Percentiles rank a stretch among this genome's conserved stretches.
Conservation (phyloP, 768 basidiomycete species). For the Tricholomella constricta region DNA sequence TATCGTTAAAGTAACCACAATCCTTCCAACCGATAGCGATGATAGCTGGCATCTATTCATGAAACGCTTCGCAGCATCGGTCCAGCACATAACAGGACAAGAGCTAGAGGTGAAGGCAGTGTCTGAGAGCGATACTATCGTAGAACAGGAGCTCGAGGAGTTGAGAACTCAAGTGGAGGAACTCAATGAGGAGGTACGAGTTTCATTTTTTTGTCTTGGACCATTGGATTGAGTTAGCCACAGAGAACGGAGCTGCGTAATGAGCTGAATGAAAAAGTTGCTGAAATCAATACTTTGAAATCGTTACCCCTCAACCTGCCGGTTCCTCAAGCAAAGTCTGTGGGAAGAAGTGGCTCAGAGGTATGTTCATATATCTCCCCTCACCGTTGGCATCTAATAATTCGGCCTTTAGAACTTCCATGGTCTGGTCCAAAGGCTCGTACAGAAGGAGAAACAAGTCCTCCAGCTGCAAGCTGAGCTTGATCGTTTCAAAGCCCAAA, state of each 20-base stretch:
- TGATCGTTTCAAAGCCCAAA: slow-evolving; percentile 59
- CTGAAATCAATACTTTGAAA: slow-evolving; percentile 67
- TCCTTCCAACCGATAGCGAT: slow-evolving; percentile 53
- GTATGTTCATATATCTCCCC: slow-evolving; percentile 31
- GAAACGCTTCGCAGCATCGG: slow-evolving; percentile 58
- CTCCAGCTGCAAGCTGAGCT: slow-evolving; percentile 72
- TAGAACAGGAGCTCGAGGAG: slow-evolving; percentile 62
- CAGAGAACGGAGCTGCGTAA: slow-evolving; percentile 55
- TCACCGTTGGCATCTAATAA: slow-evolving; percentile 7
- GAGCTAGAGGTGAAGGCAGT: slow-evolving; percentile 54
- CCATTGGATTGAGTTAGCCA: slow-evolving; percentile 1
- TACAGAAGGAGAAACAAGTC: slow-evolving; percentile 86
- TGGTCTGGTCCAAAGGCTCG: slow-evolving; percentile 77
- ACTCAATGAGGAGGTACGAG: slow-evolving; percentile 65
- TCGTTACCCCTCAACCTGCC: slow-evolving; percentile 45
- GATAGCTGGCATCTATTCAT: slow-evolving; percentile 66
- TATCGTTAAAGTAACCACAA: too few species aligned
- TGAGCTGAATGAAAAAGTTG: slow-evolving; percentile 63
- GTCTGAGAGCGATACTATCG: slow-evolving; percentile 37
- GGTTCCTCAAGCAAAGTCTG: slow-evolving; percentile 37
- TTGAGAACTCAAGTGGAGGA: slow-evolving; percentile 63
- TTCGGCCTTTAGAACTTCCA: slow-evolving; percentile 52
- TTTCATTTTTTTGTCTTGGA: background rate
- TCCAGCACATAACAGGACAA: slow-evolving; percentile 68
- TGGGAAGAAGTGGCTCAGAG: slow-evolving; percentile 58